Conservation (phyloP, 768 basidiomycete genomes). For the Auricularia sp. region DNA sequence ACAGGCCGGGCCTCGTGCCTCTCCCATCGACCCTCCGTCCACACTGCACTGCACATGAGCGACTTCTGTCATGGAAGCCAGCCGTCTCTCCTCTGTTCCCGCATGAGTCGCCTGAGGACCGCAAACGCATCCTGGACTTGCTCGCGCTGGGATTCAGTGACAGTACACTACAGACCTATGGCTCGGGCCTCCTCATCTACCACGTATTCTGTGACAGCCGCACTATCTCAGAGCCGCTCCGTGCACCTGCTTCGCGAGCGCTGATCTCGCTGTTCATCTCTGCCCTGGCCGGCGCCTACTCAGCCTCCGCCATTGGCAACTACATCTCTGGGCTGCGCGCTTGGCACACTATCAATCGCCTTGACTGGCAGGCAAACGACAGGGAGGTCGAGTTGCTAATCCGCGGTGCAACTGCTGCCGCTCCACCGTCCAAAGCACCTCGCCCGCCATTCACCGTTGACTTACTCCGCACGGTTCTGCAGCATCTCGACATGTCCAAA, state of each 20-base stretch:
- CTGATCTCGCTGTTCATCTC: constrained; percentile 20
- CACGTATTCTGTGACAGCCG: constrained; percentile 31
- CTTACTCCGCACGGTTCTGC: constrained; percentile 13
- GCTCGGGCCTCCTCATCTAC: constrained; percentile 26
- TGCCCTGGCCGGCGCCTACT: constrained; percentile 19
- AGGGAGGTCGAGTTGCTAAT: constrained; percentile 21
- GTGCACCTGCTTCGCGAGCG: constrained; percentile 18
- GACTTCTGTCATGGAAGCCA: constrained; percentile 20
- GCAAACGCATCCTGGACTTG: constrained; percentile 17
- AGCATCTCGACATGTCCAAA: constrained; percentile 17
- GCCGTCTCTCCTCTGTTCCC: not conserved
- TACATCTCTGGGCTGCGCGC: constrained; percentile 30
- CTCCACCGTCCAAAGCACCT: constrained; percentile 23
- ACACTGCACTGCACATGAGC: constrained; percentile 20
- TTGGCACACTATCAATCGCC: constrained; percentile 38
- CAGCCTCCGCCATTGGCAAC: constrained; percentile 26
- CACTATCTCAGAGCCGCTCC: constrained; percentile 21
- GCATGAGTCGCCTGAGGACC: constrained; percentile 15
- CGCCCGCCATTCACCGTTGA: constrained; percentile 22
- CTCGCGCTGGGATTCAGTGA: constrained; percentile 19
- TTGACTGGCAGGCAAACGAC: constrained; percentile 21
- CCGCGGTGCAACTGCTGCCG: constrained; percentile 19
- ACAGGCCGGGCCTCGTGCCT: constrained; percentile 11
- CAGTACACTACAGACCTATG: constrained; percentile 27
- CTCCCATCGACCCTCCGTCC: constrained; percentile 15